Evolutionary conservation across 176 grass and related monocot genomes (phyloP), one percentile per base, ranked within the genome.

Genomic region (Zoysia pacifica): DNA sequence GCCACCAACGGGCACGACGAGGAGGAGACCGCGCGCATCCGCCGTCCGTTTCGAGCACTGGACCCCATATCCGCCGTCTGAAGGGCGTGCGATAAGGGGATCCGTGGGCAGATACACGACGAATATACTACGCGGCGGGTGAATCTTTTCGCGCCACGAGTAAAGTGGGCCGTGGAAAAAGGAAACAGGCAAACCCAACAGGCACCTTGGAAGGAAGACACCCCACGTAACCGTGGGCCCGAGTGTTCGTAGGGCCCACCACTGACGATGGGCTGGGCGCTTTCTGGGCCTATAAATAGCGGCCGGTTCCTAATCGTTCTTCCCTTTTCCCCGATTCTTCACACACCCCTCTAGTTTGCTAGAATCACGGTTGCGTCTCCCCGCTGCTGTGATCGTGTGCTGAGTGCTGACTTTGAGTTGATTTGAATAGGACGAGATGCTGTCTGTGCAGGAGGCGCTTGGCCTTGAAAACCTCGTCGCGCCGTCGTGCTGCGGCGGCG

Each of bases 311-410:
- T 82, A 81, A 76, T 90, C 88, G 56, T 70, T 76, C 91, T 20
- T 86, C 88, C 91, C 91, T 91, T 93, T 93, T 93, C 90, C 85
- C 82, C 91, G 38, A 93, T 88, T 76, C 77, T 70, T 70, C 76
- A 55, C 71, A 77, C 16, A 0, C 58, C 11, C 73, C n/a, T 67
- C 55, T 79, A 72, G 74, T 76, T 88, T 65, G 4, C 77, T 37
- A 82, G 65, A 51, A 89, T 65, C 43, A 14, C 7, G 40, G 69
- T 6, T 39, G 5, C 2, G 59, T 75, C 28, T 28, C 28, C 0
- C 28, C 28, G 28, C 0, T 28, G 28, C 28, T 28, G 28, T 28
- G 28, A 28, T 28, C 28, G 28, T 28, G 28, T 28, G 28, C 28
- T 28, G 28, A 28, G 28, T 28, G 28, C 28, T 28, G 28, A 28